Evolutionary conservation across 169 alveolate species (phyloP), one percentile per base, ranked within the genome.

Genomic region (Eimeria zaria): DNA sequence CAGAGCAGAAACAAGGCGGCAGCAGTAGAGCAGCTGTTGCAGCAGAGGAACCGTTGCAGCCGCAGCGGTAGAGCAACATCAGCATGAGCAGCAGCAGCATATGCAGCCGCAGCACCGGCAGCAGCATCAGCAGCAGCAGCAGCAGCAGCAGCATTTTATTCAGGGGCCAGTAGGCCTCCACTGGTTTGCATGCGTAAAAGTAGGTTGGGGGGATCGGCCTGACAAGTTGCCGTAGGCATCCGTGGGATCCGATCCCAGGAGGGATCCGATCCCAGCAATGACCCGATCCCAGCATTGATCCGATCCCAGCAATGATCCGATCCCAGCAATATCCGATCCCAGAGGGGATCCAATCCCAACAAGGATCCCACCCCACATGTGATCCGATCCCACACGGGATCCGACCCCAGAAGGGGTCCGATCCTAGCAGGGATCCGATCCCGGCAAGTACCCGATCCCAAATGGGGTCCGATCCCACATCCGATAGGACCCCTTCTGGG

Each of bases 311-410:
- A n/a, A n/a, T n/a, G n/a, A n/a, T n/a, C n/a, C n/a, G n/a, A n/a
- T n/a, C n/a, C n/a, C n/a, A n/a, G n/a, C n/a, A n/a, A n/a, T n/a
- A 73, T 73, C 83, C 55, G 83, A 73, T 73, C 55, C 83, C 55
- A 41, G 20, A 11, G 24, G 80, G 80, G 80, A 69, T 30, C 80
- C 80, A 46, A 33, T 33, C 80, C 80, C 80, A 24, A 46, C 67
- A 27, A 41, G 7, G 60, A n/a, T n/a, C n/a, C n/a, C n/a, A n/a
- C n/a, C n/a, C n/a, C n/a, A n/a, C n/a, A n/a, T n/a, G n/a, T n/a
- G n/a, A n/a, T n/a, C n/a, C n/a, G n/a, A n/a, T n/a, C n/a, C n/a
- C n/a, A n/a, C n/a, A n/a, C n/a, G 76, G 83, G 83, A 73, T 11
- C 55, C 83, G 83, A 36, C 39, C 83, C 53, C 83, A 64, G 12